Percentiles rank a stretch among this genome's conserved stretches.
Conservation (phyloP, 768 basidiomycete species). For the Naganishia friedmannii region DNA sequence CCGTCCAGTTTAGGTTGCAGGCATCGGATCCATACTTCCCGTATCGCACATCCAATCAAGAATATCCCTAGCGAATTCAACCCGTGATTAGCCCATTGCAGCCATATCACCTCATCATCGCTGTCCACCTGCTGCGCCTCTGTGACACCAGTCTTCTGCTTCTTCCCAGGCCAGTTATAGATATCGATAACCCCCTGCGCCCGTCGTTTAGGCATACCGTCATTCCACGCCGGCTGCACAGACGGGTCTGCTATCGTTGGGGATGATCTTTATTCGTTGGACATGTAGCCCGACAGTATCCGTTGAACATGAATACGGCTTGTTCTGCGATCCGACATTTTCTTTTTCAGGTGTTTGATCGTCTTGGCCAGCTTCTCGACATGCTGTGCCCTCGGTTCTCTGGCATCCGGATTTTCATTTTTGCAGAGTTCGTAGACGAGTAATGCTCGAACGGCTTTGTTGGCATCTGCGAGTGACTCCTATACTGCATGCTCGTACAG, state of each 20-base stretch:
- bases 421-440: slow-evolving; percentile 9
- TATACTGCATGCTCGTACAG: neutral
- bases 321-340: neutral
- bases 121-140: neutral
- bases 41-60: too few species aligned
- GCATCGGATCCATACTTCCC: too few species aligned
- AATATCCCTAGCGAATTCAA: too few species aligned
- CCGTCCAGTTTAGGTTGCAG: too few species aligned
- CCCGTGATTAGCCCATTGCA: neutral
- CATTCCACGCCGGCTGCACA: neutral
- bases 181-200: neutral
- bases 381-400: neutral
- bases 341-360: neutral
- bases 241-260: neutral
- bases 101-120: slow-evolving; percentile 9
- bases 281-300: neutral
- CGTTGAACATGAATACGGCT: neutral
- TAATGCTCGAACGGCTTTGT: neutral
- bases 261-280: neutral
- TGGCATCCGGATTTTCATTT: neutral
- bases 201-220: neutral
- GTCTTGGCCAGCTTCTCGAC: neutral
- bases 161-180: neutral
- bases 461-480: neutral
- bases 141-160: neutral